Evolutionary conservation across 768 basidiomycete species (phyloP), one percentile per base, ranked within the genome.

Genomic region (Hemileccinum impolitum): DNA sequence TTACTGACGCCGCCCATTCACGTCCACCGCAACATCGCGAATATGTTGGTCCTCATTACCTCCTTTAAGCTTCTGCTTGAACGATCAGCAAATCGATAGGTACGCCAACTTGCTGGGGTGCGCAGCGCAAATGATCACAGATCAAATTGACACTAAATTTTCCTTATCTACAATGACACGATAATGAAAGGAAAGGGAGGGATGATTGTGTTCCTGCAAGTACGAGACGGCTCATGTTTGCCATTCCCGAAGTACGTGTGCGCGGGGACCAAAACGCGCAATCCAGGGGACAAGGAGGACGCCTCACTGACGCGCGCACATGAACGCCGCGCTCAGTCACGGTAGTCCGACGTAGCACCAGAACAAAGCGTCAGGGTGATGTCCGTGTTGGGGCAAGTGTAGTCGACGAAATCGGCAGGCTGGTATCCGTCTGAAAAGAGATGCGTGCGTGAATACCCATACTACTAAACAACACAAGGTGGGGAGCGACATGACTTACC

Each of bases 311-410:
- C 37, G 3, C 10, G 42, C 28, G 19, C 15, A 12, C 3, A 17
- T 39, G 23, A 21, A 19, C 21, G 15, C 15, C 12, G 19, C 30
- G 35, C 39, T 54, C 34, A 25, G 41, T 32, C 58, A 35, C 3
- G 41, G 17, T 47, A 44, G 54, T 55, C 4, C 3, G 63, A 64
- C 12, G 62, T 54, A n/a, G 3, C 42, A 14, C 56, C 58, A 19
- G 66, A 61, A 55, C 64, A 66, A 41, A 66, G 64, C 4, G 64
- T 66, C 42, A 66, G 48, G 2, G 64, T 66, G 31, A 68, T 64
- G 19, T 5, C 59, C 0, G 61, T 41, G 50, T 66, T 66, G 12
- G 4, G 0, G 45, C 64, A 66, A 36, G 66, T 66, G 46, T 59
- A 66, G 34, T 25, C 66, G 26, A 66, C 66, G n/a, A 54, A 15